Percentiles rank a stretch among this genome's conserved stretches.
Evolutionary conservation across 176 grass and related monocot species (phyloP).

Genomic region (Phoenix dactylifera): DNA sequence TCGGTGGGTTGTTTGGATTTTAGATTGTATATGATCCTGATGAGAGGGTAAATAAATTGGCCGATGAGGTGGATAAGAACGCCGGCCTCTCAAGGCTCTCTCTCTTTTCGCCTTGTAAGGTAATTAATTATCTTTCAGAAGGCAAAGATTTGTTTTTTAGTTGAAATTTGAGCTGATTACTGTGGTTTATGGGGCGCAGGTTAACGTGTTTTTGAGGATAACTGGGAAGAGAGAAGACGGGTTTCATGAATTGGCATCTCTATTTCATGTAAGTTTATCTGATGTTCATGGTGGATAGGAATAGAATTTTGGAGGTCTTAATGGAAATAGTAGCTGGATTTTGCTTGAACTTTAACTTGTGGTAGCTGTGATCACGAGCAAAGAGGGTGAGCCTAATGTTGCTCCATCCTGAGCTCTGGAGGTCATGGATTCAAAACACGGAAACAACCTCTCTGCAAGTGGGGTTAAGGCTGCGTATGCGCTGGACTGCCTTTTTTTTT

Average conservation of each 20-base stretch:
- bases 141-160: not conserved
- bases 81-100: constrained; percentile 67
- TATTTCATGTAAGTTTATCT: constrained; percentile 79
- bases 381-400: too few species aligned
- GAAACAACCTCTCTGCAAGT: too few species aligned
- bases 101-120: constrained; percentile 97
- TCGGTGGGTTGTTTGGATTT: constrained; percentile 18
- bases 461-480: too few species aligned
- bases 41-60: constrained; percentile 61
- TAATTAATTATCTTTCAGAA: constrained; percentile 11
- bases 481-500: not conserved
- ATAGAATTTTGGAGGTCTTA: too few species aligned
- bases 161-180: not conserved
- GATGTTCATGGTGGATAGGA: too few species aligned
- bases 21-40: constrained; percentile 65
- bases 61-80: constrained; percentile 62
- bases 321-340: too few species aligned
- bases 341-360: too few species aligned
- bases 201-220: constrained; percentile 96
- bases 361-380: too few species aligned
- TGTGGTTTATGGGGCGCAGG: constrained; percentile 28
- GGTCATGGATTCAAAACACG: too few species aligned
- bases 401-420: too few species aligned
- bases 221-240: constrained; percentile 80
- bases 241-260: constrained; percentile 89